Base-by-base conservation (phyloP, 2,329 filamentous ascomycete genomes). In the Aschersonia sp. region DNA sequence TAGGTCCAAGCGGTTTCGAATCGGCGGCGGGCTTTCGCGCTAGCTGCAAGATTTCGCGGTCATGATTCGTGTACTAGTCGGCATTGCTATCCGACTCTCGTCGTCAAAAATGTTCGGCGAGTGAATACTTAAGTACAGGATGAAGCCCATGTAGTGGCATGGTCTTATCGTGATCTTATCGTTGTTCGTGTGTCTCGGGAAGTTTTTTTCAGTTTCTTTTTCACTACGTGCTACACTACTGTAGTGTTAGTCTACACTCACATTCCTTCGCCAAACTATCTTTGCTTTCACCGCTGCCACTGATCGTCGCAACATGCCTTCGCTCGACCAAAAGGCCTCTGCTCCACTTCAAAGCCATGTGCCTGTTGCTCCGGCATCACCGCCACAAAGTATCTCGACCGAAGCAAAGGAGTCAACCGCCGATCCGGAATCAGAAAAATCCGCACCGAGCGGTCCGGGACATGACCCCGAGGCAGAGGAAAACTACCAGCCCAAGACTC, bases 401-500 rank as follows among this genome's bases (percentile, higher is more conserved):
- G 35, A 37, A 5, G 12, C 35, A 37, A 37, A 45, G 30, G 42
- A 48, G 29, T 40, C 22, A 22, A 35, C 45, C 7, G 7, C 9
- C 7, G 52, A 54, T 6, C 49, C 52, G 22, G 44, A 51, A 22
- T 47, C 50, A 14, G 59, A 63, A 33, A 43, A 47, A 7, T 31
- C 53, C 9, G 46, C 10, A 0, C 44, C 47, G 9, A 12, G 51
- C 30, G 49, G 52, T n/a, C 53, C 54, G 22, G 51, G 51, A 5
- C 54, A 54, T 46, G 46, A 56, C n/a, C 44, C 58, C 7, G 59
- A 63, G 39, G 54, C 56, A 29, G 61, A 68, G 39, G 58, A 66
- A 32, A 68, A 73, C 48, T 78, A 69, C 61, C 61, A 72, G 50
- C 75, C 74, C 10, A 71, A 68, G 57, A 75, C 68, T 7, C 47